Percentiles rank a stretch among this genome's conserved stretches.
Evolutionary conservation across 179 eudicot species (phyloP).

Genomic region (Monotropa hypopitys): DNA sequence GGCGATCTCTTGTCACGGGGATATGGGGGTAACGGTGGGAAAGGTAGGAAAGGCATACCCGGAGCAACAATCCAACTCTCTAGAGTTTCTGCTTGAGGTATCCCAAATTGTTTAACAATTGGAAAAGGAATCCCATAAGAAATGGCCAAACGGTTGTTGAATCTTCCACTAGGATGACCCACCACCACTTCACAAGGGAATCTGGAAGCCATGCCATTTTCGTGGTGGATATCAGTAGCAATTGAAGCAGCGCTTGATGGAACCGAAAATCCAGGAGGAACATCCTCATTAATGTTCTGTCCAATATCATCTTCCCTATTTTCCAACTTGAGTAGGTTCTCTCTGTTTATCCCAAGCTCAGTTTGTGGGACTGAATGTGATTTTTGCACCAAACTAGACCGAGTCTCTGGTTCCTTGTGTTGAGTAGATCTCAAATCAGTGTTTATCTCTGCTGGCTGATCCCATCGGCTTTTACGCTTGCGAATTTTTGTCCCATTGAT

Average conservation of each 20-base stretch:
- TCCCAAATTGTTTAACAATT: constrained; percentile 42
- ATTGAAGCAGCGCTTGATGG: constrained; percentile 14
- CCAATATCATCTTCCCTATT: constrained; percentile 16
- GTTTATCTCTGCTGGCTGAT: constrained; percentile 28
- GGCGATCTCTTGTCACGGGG: constrained; percentile 18
- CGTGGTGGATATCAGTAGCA: constrained; percentile 9
- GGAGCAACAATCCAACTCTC: constrained; percentile 67
- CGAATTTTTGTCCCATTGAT: constrained; percentile 25
- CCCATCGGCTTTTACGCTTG: constrained; percentile 86
- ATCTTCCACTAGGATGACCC: constrained; percentile 48
- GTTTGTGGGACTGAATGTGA: constrained; percentile 12
- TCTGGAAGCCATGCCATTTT: constrained; percentile 1
- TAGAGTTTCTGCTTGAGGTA: constrained; percentile 21
- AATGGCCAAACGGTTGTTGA: constrained; percentile 34
- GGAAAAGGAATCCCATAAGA: constrained; percentile 66
- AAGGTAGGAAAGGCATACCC: constrained; percentile 64
- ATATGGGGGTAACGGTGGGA: constrained; percentile 71
- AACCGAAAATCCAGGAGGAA: constrained; percentile 54
- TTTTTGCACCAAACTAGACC: constrained; percentile 10
- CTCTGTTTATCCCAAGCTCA: constrained; percentile 9
- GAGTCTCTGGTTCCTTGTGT: constrained; percentile 17
- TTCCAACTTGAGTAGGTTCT: constrained; percentile 2
- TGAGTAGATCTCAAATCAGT: constrained; percentile 10
- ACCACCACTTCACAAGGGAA: constrained; percentile 18
- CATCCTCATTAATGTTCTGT: constrained; percentile 34